These are phyloP conservation scores for Begonia loranthoides DNA, from an alignment of 306 rosid genomes.

Conservation along the genomic window DNA sequence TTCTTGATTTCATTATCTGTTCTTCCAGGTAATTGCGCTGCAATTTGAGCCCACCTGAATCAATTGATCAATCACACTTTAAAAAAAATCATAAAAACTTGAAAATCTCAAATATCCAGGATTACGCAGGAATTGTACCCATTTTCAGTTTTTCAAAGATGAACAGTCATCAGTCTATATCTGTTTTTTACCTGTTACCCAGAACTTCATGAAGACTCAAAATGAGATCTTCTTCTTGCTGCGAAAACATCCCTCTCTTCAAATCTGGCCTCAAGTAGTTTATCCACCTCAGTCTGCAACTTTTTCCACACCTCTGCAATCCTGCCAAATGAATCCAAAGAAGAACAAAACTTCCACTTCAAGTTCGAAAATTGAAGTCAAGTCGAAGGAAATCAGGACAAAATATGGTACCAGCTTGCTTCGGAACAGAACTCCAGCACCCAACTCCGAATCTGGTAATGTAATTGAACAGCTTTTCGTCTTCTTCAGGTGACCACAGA, in stretches of 20 bases:
- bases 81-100: background rate
- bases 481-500: constrained; percentile 95
- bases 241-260: constrained; percentile 86
- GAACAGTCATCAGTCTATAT: constrained; percentile 10
- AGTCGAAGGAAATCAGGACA: background rate
- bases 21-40: constrained; percentile 94
- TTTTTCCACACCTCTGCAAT: constrained; percentile 89
- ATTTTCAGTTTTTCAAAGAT: background rate
- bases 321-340: constrained; percentile 18
- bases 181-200: constrained; percentile 71
- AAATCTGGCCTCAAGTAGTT: constrained; percentile 90
- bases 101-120: background rate
- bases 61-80: background rate
- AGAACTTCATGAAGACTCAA: constrained; percentile 70
- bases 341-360: background rate
- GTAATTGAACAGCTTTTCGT: constrained; percentile 80
- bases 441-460: constrained; percentile 84
- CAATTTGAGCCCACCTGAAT: constrained; percentile 95
- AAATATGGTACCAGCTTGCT: constrained; percentile 53
- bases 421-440: constrained; percentile 96
- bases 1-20: constrained; percentile 94
- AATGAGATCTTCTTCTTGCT: constrained; percentile 78
- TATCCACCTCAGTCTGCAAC: constrained; percentile 90
- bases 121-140: background rate
- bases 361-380: background rate